Conservation (phyloP, 2,329 filamentous ascomycete genomes). For the Penicillium griseofulvum region DNA sequence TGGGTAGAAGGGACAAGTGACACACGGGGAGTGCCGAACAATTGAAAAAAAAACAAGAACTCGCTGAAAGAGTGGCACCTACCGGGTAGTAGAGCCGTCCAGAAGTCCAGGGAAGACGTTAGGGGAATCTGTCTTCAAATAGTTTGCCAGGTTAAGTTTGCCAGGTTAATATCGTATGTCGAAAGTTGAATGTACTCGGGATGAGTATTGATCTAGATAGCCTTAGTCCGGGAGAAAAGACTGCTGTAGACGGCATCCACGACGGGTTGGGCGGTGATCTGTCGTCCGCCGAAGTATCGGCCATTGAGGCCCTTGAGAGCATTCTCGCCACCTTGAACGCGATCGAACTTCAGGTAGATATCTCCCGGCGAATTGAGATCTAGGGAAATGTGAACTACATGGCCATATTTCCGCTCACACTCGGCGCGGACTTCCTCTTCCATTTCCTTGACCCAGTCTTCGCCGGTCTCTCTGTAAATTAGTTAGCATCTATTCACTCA, state of each 20-base stretch:
- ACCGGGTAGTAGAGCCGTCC: constrained; percentile 38
- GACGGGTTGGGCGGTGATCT: constrained; percentile 92
- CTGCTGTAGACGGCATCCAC: constrained; percentile 99
- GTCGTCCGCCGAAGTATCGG: constrained; percentile 87
- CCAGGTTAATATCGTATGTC: constrained; percentile 23
- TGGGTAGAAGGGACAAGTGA: constrained; percentile 10
- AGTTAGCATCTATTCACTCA: constrained; percentile 31
- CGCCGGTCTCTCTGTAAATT: constrained; percentile 70
- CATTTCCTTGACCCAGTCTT: constrained; percentile 86
- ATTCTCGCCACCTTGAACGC: constrained; percentile 91
- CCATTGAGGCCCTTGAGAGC: constrained; percentile 97
- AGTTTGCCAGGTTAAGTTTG: constrained; percentile 24
- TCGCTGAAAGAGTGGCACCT: constrained; percentile 34
- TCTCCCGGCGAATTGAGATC: constrained; percentile 93
- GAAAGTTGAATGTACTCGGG: constrained; percentile 13
- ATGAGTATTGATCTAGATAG: constrained; percentile 60
- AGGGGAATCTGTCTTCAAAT: constrained; percentile 20
- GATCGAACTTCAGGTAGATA: constrained; percentile 98
- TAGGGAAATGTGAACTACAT: constrained; percentile 93
- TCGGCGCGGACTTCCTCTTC: constrained; percentile 91
- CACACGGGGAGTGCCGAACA: constrained; percentile 22
- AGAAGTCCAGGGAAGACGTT: constrained; percentile 24
- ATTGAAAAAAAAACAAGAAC: constrained; percentile 20
- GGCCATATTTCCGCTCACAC: constrained; percentile 92
- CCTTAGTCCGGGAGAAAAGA: constrained; percentile 83